Evolutionary conservation across 2,329 filamentous ascomycete genomes (phyloP).

Genomic region (Calonectria hawksworthii): DNA sequence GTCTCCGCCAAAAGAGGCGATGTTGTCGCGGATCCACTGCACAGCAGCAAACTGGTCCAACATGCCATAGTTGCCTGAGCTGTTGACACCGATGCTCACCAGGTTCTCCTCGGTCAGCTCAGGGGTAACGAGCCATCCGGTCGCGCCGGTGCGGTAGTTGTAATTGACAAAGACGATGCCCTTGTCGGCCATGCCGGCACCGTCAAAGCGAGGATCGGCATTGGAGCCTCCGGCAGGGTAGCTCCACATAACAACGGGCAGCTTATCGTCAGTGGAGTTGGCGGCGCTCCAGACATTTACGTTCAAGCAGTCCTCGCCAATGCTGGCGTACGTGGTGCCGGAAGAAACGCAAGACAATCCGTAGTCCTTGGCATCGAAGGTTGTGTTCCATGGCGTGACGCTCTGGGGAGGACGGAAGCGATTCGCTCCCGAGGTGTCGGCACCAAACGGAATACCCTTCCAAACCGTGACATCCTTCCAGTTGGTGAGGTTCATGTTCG

Average conservation of each 20-base stretch:
- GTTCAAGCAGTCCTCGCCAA: not conserved
- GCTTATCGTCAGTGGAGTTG: conserved; percentile 40
- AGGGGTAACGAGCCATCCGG: not conserved
- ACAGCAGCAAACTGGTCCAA: conserved; percentile 18
- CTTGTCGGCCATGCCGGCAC: conserved; percentile 7
- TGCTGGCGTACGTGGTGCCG: not conserved
- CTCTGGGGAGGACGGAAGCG: not conserved
- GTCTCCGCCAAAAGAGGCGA: conserved; percentile 22
- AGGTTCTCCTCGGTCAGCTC: not conserved
- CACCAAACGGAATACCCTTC: conserved; percentile 35
- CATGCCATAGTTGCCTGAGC: conserved; percentile 23
- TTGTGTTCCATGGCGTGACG: conserved; percentile 1
- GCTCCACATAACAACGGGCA: conserved; percentile 48
- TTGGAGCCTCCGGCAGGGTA: conserved; percentile 24
- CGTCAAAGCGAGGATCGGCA: conserved; percentile 14
- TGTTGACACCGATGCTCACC: not conserved
- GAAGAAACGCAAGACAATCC: not conserved
- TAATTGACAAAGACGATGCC: not conserved
- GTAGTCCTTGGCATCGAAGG: not conserved
- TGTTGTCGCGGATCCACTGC: conserved; percentile 24
- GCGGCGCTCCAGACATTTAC: conserved; percentile 25
- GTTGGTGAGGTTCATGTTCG: conserved; percentile 16
- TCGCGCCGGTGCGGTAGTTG: not conserved
- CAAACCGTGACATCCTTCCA: conserved; percentile 28
- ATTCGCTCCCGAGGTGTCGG: conserved; percentile 28